phyloP scores from a whole-genome alignment of 164 flowering plant species.

The Vitis rupestris region DNA sequence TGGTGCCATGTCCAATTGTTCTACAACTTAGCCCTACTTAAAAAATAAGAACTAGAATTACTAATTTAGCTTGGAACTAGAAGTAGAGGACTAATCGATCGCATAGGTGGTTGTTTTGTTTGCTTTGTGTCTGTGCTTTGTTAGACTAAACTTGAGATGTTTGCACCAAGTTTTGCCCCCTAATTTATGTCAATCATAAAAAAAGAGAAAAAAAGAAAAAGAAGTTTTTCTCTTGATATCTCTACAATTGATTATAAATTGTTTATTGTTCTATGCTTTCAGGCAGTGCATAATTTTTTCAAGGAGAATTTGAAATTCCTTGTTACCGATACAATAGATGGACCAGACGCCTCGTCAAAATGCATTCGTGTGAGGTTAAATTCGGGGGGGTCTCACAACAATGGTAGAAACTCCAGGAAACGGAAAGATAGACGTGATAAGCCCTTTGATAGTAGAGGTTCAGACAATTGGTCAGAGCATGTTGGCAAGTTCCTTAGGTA shows the following conservation, averaged over 20 bases:
- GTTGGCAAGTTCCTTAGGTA: conserved; percentile 91
- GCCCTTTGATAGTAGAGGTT: conserved; percentile 88
- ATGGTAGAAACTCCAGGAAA: conserved; percentile 55
- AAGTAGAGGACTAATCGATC: too few species aligned
- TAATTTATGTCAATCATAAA: too few species aligned
- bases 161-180: too few species aligned
- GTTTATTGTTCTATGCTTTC: conserved; percentile 18
- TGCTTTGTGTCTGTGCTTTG: too few species aligned
- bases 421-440: conserved; percentile 73
- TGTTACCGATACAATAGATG: conserved; percentile 90
- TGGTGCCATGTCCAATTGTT: too few species aligned
- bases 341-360: conserved; percentile 70
- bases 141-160: too few species aligned
- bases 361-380: conserved; percentile 81
- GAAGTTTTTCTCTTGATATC: background rate
- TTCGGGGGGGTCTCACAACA: conserved; percentile 35
- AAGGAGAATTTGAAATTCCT: conserved; percentile 81
- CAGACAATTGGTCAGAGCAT: conserved; percentile 77
- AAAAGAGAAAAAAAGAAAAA: too few species aligned
- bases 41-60: too few species aligned
- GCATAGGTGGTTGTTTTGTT: too few species aligned
- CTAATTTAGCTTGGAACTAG: too few species aligned
- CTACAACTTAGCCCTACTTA: too few species aligned
- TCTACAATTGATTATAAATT: background rate
- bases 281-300: conserved; percentile 88